Base-by-base conservation (phyloP, 805 yeast species). In the Candida odintsovae region DNA sequence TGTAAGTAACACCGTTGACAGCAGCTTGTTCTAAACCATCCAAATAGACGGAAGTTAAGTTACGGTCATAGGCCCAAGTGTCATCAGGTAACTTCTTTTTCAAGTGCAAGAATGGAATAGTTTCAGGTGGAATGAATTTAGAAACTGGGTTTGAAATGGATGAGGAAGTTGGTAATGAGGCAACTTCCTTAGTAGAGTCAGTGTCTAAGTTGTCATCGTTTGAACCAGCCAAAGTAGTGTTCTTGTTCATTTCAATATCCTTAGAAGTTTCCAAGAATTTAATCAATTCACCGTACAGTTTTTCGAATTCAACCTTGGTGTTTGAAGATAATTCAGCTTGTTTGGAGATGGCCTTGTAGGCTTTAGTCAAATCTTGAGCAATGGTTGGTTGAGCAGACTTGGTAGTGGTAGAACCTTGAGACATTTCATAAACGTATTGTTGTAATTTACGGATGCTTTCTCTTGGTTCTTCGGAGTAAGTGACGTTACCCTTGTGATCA, bases 401-500 rank as follows among this genome's bases (percentile, higher is more conserved):
- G 49, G 97, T 87, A 62, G 88, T 70, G 55, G 81, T 82, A 58
- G 96, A 90, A 70, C 99, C 99, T 62, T 80, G 83, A 45, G 98
- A 95, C 97, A 94, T 90, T 69, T 88, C 96, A 64, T 82, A 78
- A 55, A 94, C 97, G 66, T 94, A 94, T 66, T 90, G 92, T 71
- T 94, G 97, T 53, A 94, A 78, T 67, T 94, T 94, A 70, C 97
- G 83, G 53, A 90, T 95, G 51, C 92, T 80, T 42, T 90, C 87
- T 70, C 96, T 86, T 64, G 88, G 82, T 51, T 77, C 84, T 73
- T 94, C 99, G 50, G 80, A 75, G 70, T 89, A 94, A 49, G 73
- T 76, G 62, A 94, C 79, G 64, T 82, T 86, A 69, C 99, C 99
- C 72, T 84, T 88, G 54, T 81, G 77, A 61, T 87, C 95, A 57